Base-by-base conservation (phyloP, 768 basidiomycete species). In the Collybia mongolica region DNA sequence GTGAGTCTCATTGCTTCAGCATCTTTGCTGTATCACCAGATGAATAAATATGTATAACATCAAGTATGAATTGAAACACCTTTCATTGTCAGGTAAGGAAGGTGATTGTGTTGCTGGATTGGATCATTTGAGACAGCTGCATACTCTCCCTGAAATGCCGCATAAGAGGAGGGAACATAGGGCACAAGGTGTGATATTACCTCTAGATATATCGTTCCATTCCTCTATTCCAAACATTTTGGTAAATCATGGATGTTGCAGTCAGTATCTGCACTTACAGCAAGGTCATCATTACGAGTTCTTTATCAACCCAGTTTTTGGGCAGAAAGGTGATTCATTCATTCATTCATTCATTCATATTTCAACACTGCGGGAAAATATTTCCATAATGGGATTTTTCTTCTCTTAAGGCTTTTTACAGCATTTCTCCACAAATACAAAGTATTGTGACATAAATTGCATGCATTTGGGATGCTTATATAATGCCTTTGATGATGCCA, bases 181-280 rank as follows among this genome's bases (percentile, higher is more conserved):
- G 37, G 47, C 32, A 43, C 18, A 6, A 77, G n/a, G n/a, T n/a
- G n/a, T n/a, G n/a, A n/a, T n/a, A n/a, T n/a, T n/a, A n/a, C 78
- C 66, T 83, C 78, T 43, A 86, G 83, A 66, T 81, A 86, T 43
- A 67, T 74, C 14, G 77, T 81, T 7, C 79, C 82, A 48, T 84
- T 69, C 8, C 83, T 78, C 81, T 84, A 48, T 14, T 6, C 1
- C 37, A n/a, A 22, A 17, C 20, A 15, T n/a, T n/a, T 29, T 40
- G 15, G 29, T 39, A 45, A 46, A 14, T 6, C 39, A 1, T 17
- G 18, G 42, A 23, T n/a, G 15, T 29, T 15, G 14, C 5, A 28
- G 20, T 41, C 19, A n/a, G 22, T 43, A 24, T 17, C 44, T 15
- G 14, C 24, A 45, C 48, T 11, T 53, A 72, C 72, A 54, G 58